Evolutionary conservation across 192 early-diverging fungal species (phyloP).

Genomic region (Paraglomus brasilianum): DNA sequence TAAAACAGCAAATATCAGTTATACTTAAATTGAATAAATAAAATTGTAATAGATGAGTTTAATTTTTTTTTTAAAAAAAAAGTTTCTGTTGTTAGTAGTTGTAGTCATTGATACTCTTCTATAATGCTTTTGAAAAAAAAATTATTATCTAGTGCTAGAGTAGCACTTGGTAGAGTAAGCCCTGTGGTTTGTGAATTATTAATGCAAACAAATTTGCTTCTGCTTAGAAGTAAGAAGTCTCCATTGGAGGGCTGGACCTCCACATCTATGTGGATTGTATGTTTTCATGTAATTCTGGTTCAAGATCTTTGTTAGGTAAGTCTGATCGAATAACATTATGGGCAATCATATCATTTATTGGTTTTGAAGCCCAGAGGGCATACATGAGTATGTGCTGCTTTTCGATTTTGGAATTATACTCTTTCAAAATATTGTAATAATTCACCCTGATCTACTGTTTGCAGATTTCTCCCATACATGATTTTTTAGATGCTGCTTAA

Average conservation of each 20-base stretch:
- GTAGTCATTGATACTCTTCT: too few relatives aligned
- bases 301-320: not conserved
- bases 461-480: not conserved
- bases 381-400: not conserved
- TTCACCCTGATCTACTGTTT: not conserved
- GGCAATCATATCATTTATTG: conserved; percentile 3
- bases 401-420: conserved; percentile 20
- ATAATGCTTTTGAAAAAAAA: too few relatives aligned
- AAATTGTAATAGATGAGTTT: too few relatives aligned
- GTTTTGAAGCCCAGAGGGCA: not conserved
- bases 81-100: too few relatives aligned
- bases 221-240: too few relatives aligned
- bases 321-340: conserved; percentile 6
- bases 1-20: too few relatives aligned
- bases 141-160: not conserved
- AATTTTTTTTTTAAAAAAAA: too few relatives aligned
- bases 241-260: not conserved
- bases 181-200: not conserved
- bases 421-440: conserved; percentile 1
- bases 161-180: not conserved
- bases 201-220: conserved; percentile 6
- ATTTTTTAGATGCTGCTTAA: not conserved
- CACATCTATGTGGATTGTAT: not conserved
- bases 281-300: conserved; percentile 7
- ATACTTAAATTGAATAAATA: too few relatives aligned